Base-by-base conservation (phyloP, 78 protist species). In the Salpingoeca rosetta region DNA sequence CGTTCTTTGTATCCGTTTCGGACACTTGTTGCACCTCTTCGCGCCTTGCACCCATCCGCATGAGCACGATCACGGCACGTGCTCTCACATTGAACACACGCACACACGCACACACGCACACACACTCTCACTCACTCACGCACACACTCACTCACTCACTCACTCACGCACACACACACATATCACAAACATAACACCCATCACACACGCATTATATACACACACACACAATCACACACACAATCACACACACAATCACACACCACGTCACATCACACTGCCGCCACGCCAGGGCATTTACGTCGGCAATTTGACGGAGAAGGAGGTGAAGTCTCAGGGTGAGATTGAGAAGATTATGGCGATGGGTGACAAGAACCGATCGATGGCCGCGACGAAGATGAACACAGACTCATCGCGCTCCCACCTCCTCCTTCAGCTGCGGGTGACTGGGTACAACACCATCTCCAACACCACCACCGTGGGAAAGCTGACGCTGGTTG, bases 371-470 rank as follows among this genome's bases (percentile, higher is more conserved):
- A 7, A 25, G 38, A 75, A 83, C 74, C 91, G 94, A 2, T 0
- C 83, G 28, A 87, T 84, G 28, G 88, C 76, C 25, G 82, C 22
- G 26, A 89, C 92, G 25, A 72, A 80, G n/a, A 84, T 86, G 90
- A 92, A 94, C 78, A 81, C 81, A 26, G 40, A 41, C 11, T 91
- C 94, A 31, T 84, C 91, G 12, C 89, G 97, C n/a, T 81, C 90
- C 40, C 97, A 95, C 65, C 28, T 89, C 2, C 82, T 95, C 35
- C 88, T 94, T 40, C 35, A 17, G 37, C 44, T 95, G 38, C 39
- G 72, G n/a, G 31, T 94, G 28, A 3, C 0, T 10, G 91, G 95
- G 0, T 10, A 24, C 78, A 75, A 36, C 26, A 36, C 36, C 28
- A 17, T 31, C 37, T 28, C 37, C 39, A 7, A 22, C 38, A 22